A percentile compares a stretch with the other conserved stretches of the same genome.
Conservation (phyloP, 2,329 filamentous ascomycete genomes). For the Colletotrichum sp. region DNA sequence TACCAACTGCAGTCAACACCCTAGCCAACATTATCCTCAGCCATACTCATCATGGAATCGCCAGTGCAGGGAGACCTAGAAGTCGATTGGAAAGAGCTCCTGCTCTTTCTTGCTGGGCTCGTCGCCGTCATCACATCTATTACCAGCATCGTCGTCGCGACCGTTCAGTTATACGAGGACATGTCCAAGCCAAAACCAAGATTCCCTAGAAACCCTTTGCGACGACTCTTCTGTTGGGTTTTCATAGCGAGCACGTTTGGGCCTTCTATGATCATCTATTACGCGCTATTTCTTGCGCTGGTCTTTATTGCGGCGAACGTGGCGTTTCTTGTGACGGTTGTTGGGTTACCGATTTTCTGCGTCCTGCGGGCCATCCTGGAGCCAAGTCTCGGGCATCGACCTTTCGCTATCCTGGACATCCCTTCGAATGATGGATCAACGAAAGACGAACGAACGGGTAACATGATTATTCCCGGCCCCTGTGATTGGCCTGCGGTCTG, state of each 20-base stretch:
- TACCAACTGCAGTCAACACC: too few relatives aligned
- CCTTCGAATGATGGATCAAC: neutral
- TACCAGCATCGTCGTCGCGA: neutral
- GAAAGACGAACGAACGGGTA: neutral
- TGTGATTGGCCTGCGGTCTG: neutral
- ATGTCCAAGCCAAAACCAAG: neutral
- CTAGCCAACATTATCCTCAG: too few relatives aligned
- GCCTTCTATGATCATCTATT: neutral
- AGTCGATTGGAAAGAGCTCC: too few relatives aligned
- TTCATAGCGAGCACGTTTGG: neutral
- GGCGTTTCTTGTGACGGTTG: neutral
- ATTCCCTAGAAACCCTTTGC: neutral
- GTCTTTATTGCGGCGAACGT: too few relatives aligned
- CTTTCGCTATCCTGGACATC: neutral
- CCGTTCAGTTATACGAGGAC: neutral
- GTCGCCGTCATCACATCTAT: neutral
- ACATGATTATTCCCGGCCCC: neutral
- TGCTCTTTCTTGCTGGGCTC: neutral
- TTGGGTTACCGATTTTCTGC: neutral
- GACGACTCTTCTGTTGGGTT: neutral
- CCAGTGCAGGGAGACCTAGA: too few relatives aligned
- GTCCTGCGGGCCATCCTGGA: neutral
- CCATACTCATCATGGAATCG: too few relatives aligned
- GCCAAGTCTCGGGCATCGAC: neutral
- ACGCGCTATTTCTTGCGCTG: too few relatives aligned